A percentile compares a stretch with the other conserved stretches of the same genome.
phyloP scores from a whole-genome alignment of 192 early-diverging fungal species.

The Linnemannia schmuckeri region DNA sequence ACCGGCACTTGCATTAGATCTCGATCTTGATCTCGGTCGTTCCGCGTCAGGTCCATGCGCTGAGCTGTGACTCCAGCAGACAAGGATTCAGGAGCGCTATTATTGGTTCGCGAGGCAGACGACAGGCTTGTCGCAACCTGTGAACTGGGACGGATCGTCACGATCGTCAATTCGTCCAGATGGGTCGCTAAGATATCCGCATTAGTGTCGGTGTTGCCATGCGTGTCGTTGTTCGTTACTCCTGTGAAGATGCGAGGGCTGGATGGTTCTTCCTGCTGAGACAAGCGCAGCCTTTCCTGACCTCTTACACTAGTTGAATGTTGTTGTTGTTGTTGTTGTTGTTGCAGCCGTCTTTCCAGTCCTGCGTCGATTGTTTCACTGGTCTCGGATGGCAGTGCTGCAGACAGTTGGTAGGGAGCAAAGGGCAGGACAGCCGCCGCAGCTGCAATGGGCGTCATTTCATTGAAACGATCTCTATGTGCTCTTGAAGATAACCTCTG shows the following conservation, averaged over 20 bases:
- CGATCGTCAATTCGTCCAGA: neutral
- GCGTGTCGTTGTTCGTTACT: neutral
- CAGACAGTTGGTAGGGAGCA: neutral
- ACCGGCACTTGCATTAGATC: neutral
- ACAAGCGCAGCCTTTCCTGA: neutral
- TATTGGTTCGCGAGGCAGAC: neutral
- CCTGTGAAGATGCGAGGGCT: neutral
- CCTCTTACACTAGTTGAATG: neutral
- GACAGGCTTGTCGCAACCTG: neutral
- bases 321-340: conserved; percentile 12
- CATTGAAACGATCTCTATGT: neutral
- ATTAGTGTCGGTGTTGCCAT: neutral
- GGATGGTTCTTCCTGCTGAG: neutral
- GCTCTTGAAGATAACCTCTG: neutral
- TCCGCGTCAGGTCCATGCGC: neutral
- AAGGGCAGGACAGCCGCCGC: neutral
- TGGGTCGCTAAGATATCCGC: neutral
- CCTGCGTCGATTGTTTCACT: neutral
- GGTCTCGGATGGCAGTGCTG: neutral
- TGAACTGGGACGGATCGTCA: neutral
- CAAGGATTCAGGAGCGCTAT: neutral
- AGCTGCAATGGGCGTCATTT: neutral
- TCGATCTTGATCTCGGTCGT: neutral
- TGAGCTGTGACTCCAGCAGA: neutral
- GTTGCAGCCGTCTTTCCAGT: neutral